phyloP scores from a whole-genome alignment of 108 stramenopile species.

The Parietichytrium sp. region DNA sequence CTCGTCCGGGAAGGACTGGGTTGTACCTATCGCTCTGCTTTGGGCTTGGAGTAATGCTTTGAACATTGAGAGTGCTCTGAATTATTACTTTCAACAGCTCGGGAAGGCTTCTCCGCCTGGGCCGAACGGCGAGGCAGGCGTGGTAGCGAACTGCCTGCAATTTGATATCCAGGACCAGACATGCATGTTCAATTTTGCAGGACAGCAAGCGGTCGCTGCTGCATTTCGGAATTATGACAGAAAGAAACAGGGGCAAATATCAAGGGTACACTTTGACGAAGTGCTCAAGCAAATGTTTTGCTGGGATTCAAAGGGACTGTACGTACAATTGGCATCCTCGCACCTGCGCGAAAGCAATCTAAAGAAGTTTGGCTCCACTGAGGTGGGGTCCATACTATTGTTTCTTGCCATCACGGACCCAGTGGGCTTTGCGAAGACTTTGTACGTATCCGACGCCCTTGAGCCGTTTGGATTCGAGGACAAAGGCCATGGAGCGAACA shows the following conservation, averaged over 20 bases:
- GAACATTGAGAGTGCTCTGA: neutral
- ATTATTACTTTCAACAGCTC: neutral
- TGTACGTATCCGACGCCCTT: neutral
- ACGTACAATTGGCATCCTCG: neutral
- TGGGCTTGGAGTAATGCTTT: conserved; percentile 27
- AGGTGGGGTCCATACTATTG: neutral
- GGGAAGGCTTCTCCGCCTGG: no score
- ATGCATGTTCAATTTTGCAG: no score
- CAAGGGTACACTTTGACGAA: neutral
- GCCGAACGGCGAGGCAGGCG: neutral
- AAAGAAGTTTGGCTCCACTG: neutral
- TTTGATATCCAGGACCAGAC: no score
- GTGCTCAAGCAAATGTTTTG: neutral
- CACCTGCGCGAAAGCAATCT: neutral
- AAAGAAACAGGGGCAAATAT: neutral
- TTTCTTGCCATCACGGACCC: neutral
- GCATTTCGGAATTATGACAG: no score
- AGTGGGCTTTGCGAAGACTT: neutral
- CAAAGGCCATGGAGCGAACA: neutral
- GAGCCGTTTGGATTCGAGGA: neutral
- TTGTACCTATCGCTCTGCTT: neutral
- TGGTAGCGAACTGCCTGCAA: neutral
- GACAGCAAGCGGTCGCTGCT: no score
- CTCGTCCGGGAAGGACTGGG: neutral
- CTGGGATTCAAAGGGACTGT: conserved; percentile 6